These are phyloP conservation scores for Penicillium angulare DNA, from an alignment of 495 filamentous ascomycete species.

Conservation along the genomic window DNA sequence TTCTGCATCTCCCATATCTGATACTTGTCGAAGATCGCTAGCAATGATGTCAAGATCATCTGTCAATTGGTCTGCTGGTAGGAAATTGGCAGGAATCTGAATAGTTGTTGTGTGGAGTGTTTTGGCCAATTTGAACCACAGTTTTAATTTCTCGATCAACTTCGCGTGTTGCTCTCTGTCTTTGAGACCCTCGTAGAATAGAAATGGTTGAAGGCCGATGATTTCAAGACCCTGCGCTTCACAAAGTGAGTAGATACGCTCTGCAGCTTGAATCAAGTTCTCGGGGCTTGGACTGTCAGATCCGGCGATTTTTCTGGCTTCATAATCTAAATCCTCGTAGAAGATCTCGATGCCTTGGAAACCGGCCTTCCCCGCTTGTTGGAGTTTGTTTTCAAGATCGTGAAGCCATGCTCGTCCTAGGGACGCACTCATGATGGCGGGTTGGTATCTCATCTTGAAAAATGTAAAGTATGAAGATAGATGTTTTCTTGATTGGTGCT, in stretches of 20 bases:
- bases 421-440: conserved; percentile 37
- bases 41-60: conserved; percentile 55
- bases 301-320: conserved; percentile 31
- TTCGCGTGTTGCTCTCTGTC: conserved; percentile 54
- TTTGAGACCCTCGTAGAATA: conserved; percentile 66
- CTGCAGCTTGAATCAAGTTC: conserved; percentile 55
- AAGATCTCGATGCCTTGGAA: conserved; percentile 69
- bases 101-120: conserved; percentile 61
- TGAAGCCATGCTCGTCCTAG: conserved; percentile 64
- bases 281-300: conserved; percentile 20
- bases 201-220: conserved; percentile 68
- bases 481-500: neutral
- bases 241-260: conserved; percentile 22
- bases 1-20: conserved; percentile 28
- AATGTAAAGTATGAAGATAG: neutral
- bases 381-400: conserved; percentile 56
- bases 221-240: conserved; percentile 18
- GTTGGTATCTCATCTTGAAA: conserved; percentile 5
- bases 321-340: conserved; percentile 66
- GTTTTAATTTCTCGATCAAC: conserved; percentile 54
- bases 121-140: conserved; percentile 63
- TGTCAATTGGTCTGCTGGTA: conserved; percentile 50
- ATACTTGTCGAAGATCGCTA: conserved; percentile 56
- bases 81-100: conserved; percentile 65
- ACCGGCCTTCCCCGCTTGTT: conserved; percentile 57